A percentile compares a stretch with the other conserved stretches of the same genome.
Evolutionary conservation across 176 grass and related monocot genomes (phyloP).

Genomic region (Hyparrhenia diplandra): DNA sequence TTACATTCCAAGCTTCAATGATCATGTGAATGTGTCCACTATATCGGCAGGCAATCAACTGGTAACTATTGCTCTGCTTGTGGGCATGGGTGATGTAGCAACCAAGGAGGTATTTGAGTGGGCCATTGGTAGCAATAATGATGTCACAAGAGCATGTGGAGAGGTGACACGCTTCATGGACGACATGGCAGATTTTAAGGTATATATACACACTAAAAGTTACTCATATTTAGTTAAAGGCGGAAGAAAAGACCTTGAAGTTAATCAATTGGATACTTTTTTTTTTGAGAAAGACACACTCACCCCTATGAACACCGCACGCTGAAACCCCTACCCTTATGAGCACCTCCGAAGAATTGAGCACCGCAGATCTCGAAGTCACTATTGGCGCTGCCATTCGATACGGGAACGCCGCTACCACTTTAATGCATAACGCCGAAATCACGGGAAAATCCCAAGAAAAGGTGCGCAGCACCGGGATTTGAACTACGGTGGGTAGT

Average conservation of each 20-base stretch:
- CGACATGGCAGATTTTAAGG: constrained; percentile 5
- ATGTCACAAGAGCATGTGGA: not conserved
- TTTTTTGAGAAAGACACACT: too few species aligned
- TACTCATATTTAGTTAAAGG: too few species aligned
- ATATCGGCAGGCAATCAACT: not conserved
- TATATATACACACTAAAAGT: not conserved
- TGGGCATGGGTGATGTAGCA: constrained; percentile 32
- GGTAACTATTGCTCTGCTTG: not conserved
- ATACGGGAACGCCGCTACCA: too few species aligned
- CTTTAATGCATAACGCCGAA: too few species aligned
- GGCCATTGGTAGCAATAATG: not conserved
- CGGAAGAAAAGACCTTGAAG: not conserved
- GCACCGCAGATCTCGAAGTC: too few species aligned
- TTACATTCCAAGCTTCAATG: constrained; percentile 7
- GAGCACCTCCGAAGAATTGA: too few species aligned
- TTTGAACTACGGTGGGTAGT: too few species aligned
- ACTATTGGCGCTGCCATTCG: too few species aligned
- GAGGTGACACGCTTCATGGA: constrained; percentile 11
- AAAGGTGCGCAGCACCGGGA: too few species aligned
- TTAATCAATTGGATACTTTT: not conserved
- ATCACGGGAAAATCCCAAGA: too few species aligned
- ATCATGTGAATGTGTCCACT: constrained; percentile 8
- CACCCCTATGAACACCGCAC: too few species aligned
- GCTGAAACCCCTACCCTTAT: too few species aligned
- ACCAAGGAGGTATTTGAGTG: constrained; percentile 42